These are phyloP conservation scores for Macadamia tetraphylla DNA, from an alignment of 164 flowering plant genomes.

Conservation along the genomic window DNA sequence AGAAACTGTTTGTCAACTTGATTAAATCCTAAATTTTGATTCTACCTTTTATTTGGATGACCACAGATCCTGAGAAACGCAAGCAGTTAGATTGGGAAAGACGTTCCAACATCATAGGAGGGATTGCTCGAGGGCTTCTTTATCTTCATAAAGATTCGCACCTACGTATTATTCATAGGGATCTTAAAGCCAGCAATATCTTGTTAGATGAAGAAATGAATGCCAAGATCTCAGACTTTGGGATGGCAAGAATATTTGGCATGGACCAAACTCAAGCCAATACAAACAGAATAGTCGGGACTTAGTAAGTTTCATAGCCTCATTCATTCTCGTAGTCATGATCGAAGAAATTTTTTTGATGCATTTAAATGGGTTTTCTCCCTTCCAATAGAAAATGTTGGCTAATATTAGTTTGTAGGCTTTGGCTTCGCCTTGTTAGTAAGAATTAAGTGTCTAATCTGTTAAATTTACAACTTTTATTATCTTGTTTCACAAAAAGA, in stretches of 20 bases:
- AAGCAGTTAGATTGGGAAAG: constrained; percentile 17
- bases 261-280: constrained; percentile 28
- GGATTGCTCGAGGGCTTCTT: constrained; percentile 23
- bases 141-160: constrained; percentile 29
- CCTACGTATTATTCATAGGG: constrained; percentile 21
- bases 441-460: too few relatives aligned
- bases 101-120: constrained; percentile 20
- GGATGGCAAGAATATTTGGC: constrained; percentile 35
- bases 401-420: too few relatives aligned
- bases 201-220: constrained; percentile 26
- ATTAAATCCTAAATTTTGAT: neutral
- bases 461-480: too few relatives aligned
- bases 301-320: constrained; percentile 29
- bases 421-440: too few relatives aligned
- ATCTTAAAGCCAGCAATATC: constrained; percentile 24
- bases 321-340: too few relatives aligned
- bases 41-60: neutral
- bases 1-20: too few relatives aligned
- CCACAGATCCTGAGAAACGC: neutral
- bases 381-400: too few relatives aligned
- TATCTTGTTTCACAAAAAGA: too few relatives aligned
- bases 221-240: constrained; percentile 44
- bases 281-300: constrained; percentile 33
- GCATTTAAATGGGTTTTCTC: neutral
- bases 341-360: too few relatives aligned